Evolutionary conservation across 176 grass and related monocot genomes (phyloP).

Genomic region (Bromus sterilis): DNA sequence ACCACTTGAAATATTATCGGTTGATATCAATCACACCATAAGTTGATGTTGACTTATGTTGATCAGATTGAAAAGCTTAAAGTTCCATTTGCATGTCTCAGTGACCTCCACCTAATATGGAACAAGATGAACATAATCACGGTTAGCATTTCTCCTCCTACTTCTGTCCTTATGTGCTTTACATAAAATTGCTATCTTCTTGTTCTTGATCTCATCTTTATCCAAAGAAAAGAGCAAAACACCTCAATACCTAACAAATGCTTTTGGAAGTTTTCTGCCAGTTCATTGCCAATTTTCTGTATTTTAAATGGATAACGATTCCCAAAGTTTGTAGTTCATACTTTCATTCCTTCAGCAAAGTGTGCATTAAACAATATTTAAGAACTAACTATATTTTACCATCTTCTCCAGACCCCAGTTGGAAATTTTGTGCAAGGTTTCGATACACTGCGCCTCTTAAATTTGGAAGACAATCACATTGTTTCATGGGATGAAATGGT

Average conservation of each 20-base stretch:
- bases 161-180: neutral
- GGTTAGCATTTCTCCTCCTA: constrained; percentile 35
- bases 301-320: neutral
- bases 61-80: constrained; percentile 79
- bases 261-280: neutral
- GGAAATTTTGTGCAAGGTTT: constrained; percentile 63
- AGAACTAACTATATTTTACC: constrained; percentile 9
- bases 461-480: constrained; percentile 82
- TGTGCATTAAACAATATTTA: neutral
- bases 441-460: constrained; percentile 54
- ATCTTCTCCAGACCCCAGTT: constrained; percentile 38
- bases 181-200: neutral
- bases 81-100: constrained; percentile 46
- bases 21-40: neutral
- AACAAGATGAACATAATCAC: constrained; percentile 62
- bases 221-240: neutral
- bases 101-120: constrained; percentile 78
- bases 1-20: constrained; percentile 1
- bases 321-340: neutral
- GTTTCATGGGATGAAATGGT: constrained; percentile 89
- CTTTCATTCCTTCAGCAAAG: neutral
- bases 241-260: neutral
- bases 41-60: constrained; percentile 14
- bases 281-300: neutral
- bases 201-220: neutral